Conservation (phyloP, 2,329 filamentous ascomycete genomes). For the Claviceps fusiformis region DNA sequence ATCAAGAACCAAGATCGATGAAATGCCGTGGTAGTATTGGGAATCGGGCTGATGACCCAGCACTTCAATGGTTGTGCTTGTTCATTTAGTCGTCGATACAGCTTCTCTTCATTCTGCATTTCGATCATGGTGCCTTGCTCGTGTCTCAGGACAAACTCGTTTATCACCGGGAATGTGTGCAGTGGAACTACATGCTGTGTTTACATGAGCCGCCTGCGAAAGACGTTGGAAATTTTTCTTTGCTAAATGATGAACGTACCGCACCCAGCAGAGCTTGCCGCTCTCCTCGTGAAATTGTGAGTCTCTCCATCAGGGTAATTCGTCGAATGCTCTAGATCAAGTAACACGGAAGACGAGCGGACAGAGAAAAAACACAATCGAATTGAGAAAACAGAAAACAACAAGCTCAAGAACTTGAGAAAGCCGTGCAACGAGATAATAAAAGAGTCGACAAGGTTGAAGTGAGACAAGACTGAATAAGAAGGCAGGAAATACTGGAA, state of each 20-base stretch:
- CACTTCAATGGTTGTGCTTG: slow-evolving; percentile 9
- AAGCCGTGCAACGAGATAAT: neutral
- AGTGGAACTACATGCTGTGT: slow-evolving; percentile 5
- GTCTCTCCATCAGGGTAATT: neutral
- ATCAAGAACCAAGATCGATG: slow-evolving; percentile 20
- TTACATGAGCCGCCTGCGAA: neutral
- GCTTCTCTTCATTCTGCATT: slow-evolving; percentile 17
- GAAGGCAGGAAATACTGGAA: neutral
- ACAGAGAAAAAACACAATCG: neutral
- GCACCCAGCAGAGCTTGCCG: neutral
- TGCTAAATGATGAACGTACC: neutral
- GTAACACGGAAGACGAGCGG: neutral
- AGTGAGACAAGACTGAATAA: neutral
- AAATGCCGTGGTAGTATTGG: slow-evolving; percentile 16
- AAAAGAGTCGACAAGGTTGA: neutral
- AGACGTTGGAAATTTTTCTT: neutral
- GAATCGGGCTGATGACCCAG: slow-evolving; percentile 20
- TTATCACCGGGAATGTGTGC: slow-evolving; percentile 11
- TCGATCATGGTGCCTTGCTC: slow-evolving; percentile 21
- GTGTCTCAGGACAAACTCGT: slow-evolving; percentile 15
- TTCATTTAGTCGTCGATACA: slow-evolving; percentile 15
- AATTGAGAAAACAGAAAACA: neutral
- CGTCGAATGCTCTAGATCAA: neutral
- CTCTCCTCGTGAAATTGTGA: too few relatives aligned
- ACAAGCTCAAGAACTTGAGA: neutral